Conservation (phyloP, 2,329 filamentous ascomycete species). For the Rhynchosporium secalis region DNA sequence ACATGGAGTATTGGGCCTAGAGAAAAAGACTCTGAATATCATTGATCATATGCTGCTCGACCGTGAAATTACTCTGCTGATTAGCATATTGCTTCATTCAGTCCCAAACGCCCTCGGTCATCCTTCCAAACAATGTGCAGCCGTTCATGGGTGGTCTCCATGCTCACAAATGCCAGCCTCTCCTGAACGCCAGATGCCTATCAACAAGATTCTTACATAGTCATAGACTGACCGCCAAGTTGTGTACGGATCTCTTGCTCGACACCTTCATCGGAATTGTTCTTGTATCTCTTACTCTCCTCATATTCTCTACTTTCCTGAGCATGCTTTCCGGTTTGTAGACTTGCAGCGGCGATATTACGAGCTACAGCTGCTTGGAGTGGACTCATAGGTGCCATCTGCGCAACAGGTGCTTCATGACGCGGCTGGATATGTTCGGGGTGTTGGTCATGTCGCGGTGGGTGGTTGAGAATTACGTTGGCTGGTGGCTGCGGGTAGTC, state of each 20-base stretch:
- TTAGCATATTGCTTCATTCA: neutral
- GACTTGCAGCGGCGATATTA: constrained; percentile 38
- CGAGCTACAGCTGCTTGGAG: constrained; percentile 42
- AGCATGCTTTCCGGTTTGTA: constrained; percentile 34
- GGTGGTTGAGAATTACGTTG: constrained; percentile 69
- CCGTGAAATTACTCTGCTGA: neutral
- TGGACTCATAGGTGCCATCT: constrained; percentile 41
- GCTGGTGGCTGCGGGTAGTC: constrained; percentile 83
- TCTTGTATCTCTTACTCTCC: constrained; percentile 42
- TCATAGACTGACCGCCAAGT: constrained; percentile 46
- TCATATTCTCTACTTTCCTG: constrained; percentile 30
- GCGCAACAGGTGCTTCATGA: constrained; percentile 35
- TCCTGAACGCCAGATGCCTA: constrained; percentile 20
- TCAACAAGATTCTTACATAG: constrained; percentile 28
- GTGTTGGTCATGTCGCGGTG: constrained; percentile 40
- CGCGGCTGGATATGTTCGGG: constrained; percentile 32
- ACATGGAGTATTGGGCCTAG: neutral
- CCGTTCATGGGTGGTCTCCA: constrained; percentile 6
- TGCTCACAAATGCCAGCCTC: constrained; percentile 14
- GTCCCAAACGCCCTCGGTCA: constrained; percentile 14
- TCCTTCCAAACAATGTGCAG: constrained; percentile 2
- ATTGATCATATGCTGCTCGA: neutral
- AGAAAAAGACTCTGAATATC: neutral
- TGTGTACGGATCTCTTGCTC: constrained; percentile 53
- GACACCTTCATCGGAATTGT: constrained; percentile 44